phyloP scores from a whole-genome alignment of 2,329 filamentous ascomycete genomes.

The Ophiostoma populinum region DNA sequence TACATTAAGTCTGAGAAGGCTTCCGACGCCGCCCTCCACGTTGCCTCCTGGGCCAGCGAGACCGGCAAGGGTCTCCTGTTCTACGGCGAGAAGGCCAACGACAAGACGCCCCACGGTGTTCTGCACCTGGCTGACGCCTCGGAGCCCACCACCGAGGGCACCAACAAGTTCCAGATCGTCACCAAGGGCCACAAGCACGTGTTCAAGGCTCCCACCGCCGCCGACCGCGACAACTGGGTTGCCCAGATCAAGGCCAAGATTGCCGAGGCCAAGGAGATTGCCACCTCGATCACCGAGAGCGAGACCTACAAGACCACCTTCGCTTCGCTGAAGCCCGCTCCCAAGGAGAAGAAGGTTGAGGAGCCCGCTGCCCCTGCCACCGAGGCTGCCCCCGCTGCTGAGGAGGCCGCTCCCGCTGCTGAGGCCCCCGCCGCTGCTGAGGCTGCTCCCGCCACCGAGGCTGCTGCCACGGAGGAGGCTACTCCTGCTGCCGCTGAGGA shows the following conservation, averaged over 20 bases:
- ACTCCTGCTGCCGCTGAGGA: slow-evolving; percentile 12
- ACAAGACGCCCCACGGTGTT: slow-evolving; percentile 71
- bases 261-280: slow-evolving; percentile 68
- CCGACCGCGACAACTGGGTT: slow-evolving; percentile 88
- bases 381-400: slow-evolving; percentile 12
- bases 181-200: slow-evolving; percentile 78
- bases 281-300: slow-evolving; percentile 53
- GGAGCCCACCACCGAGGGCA: slow-evolving; percentile 59
- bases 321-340: slow-evolving; percentile 45
- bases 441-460: slow-evolving; percentile 4
- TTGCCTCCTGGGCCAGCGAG: slow-evolving; percentile 76
- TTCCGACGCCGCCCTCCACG: slow-evolving; percentile 53
- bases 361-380: slow-evolving; percentile 14
- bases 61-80: slow-evolving; percentile 93
- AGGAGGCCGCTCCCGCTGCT: slow-evolving; percentile 16
- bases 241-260: slow-evolving; percentile 66
- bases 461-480: slow-evolving; percentile 9
- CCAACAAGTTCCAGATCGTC: slow-evolving; percentile 73
- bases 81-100: slow-evolving; percentile 65
- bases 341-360: slow-evolving; percentile 29
- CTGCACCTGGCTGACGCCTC: slow-evolving; percentile 56
- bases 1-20: slow-evolving; percentile 87
- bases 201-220: slow-evolving; percentile 61
- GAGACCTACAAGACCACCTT: slow-evolving; percentile 81
- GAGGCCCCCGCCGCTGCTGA: slow-evolving; percentile 12